Evolutionary conservation across 2,329 filamentous ascomycete genomes (phyloP).

Genomic region (Coniochaeta ligniaria): DNA sequence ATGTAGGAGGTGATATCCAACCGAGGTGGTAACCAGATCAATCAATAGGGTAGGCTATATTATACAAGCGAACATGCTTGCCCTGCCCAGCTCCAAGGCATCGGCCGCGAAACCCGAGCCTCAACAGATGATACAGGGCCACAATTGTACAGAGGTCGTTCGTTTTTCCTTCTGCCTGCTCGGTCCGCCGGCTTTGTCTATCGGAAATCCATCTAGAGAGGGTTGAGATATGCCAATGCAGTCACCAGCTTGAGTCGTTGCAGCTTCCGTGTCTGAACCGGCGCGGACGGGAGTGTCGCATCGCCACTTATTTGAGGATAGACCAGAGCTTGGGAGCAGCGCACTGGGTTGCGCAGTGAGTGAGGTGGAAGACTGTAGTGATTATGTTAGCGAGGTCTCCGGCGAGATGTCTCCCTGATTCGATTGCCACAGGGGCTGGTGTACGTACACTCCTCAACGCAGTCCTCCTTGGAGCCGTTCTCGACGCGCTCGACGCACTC

Average conservation of each 20-base stretch:
- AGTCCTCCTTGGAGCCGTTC: constrained; percentile 79
- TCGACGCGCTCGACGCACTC: constrained; percentile 95
- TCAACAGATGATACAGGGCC: not conserved
- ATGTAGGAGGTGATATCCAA: not conserved
- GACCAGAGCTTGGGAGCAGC: constrained; percentile 95
- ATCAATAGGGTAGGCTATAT: constrained; percentile 2
- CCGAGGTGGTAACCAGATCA: not conserved
- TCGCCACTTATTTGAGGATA: constrained; percentile 67
- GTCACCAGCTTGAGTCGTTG: not conserved
- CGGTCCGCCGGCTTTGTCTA: not conserved
- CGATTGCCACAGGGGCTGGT: constrained; percentile 15
- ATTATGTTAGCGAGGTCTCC: not conserved
- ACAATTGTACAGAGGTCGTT: not conserved
- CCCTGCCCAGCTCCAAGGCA: not conserved
- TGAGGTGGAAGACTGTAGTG: constrained; percentile 88
- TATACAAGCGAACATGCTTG: not conserved
- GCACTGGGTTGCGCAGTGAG: constrained; percentile 88
- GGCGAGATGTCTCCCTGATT: not conserved
- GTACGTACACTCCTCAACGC: constrained; percentile 93
- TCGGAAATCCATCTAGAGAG: not conserved
- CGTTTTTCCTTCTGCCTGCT: not conserved
- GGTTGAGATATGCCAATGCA: not conserved
- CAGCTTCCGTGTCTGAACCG: not conserved
- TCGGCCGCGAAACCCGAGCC: not conserved
- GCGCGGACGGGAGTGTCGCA: constrained; percentile 12